Conservation (phyloP, 805 yeast species). For the Yamadazyma phyllophila region DNA sequence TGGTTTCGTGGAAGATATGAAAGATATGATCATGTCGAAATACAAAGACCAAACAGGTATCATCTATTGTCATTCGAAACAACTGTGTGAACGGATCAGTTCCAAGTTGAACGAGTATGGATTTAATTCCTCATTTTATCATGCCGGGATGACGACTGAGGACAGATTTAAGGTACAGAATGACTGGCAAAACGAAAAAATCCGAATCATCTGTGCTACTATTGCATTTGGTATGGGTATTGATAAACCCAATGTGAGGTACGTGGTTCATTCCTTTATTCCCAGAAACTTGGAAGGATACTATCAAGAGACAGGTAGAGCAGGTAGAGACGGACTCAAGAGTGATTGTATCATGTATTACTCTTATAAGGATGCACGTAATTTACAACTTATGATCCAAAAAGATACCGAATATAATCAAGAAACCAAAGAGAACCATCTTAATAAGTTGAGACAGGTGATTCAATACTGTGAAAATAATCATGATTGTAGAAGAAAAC, state of each 20-base stretch:
- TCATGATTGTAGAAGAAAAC: slow-evolving; percentile 86
- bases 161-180: slow-evolving; percentile 71
- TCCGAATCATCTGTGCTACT: slow-evolving; percentile 90
- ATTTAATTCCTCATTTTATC: slow-evolving; percentile 72
- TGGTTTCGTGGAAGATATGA: slow-evolving; percentile 56
- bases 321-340: slow-evolving; percentile 89
- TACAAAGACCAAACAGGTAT: slow-evolving; percentile 73
- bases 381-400: slow-evolving; percentile 72
- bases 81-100: slow-evolving; percentile 81
- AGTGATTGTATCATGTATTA: slow-evolving; percentile 85
- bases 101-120: slow-evolving; percentile 57
- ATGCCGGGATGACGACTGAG: slow-evolving; percentile 90
- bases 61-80: slow-evolving; percentile 89
- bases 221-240: slow-evolving; percentile 99
- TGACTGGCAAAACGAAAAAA: slow-evolving; percentile 72
- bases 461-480: slow-evolving; percentile 88
- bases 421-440: slow-evolving; percentile 70
- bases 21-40: slow-evolving; percentile 48
- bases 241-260: slow-evolving; percentile 93
- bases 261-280: slow-evolving; percentile 81
- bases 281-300: slow-evolving; percentile 94
- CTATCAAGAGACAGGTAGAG: slow-evolving; percentile 97
- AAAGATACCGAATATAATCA: slow-evolving; percentile 66
- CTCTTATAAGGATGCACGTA: slow-evolving; percentile 74
- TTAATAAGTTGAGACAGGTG: slow-evolving; percentile 75